A percentile compares a stretch with the other conserved stretches of the same genome.
These are phyloP conservation scores for Onygenales sp. DNA, from an alignment of 2,329 filamentous ascomycete genomes.

Conservation along the genomic window DNA sequence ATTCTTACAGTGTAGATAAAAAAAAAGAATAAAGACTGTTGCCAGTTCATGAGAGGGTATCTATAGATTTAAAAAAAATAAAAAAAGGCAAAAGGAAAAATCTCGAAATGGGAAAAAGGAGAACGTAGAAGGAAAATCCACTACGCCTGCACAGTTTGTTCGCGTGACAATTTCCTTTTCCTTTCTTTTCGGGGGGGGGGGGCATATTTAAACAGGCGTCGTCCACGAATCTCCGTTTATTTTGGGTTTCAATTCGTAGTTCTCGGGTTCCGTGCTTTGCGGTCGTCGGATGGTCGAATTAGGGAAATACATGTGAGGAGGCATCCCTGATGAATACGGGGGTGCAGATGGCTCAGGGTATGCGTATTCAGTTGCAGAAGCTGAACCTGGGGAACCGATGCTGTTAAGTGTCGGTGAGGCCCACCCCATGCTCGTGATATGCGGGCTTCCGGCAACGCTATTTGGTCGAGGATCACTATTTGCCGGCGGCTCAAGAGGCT, in stretches of 20 bases:
- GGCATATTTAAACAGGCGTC: slow-evolving; percentile 21
- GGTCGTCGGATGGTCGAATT: slow-evolving; percentile 60
- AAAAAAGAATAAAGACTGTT: neutral
- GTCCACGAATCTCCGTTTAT: slow-evolving; percentile 28
- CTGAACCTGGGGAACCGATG: slow-evolving; percentile 60
- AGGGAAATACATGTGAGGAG: slow-evolving; percentile 62
- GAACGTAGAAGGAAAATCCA: neutral
- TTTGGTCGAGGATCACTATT: slow-evolving; percentile 66
- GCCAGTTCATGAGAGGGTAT: neutral
- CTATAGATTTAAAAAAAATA: neutral
- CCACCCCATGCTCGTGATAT: slow-evolving; percentile 76
- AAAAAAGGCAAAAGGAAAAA: neutral
- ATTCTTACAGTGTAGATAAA: neutral
- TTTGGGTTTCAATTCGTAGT: slow-evolving; percentile 53
- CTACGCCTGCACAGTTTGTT: neutral
- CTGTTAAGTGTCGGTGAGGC: slow-evolving; percentile 70
- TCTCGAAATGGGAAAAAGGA: neutral
- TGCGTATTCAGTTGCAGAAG: slow-evolving; percentile 59
- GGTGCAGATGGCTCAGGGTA: slow-evolving; percentile 65
- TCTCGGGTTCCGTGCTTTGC: slow-evolving; percentile 63
- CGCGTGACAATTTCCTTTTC: neutral
- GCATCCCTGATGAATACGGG: slow-evolving; percentile 34
- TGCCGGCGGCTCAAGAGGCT: slow-evolving; percentile 70
- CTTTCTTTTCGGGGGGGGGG: neutral
- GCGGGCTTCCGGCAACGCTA: slow-evolving; percentile 75